Conservation (phyloP, 305 asterid genomes). For the Petunia hybrid region DNA sequence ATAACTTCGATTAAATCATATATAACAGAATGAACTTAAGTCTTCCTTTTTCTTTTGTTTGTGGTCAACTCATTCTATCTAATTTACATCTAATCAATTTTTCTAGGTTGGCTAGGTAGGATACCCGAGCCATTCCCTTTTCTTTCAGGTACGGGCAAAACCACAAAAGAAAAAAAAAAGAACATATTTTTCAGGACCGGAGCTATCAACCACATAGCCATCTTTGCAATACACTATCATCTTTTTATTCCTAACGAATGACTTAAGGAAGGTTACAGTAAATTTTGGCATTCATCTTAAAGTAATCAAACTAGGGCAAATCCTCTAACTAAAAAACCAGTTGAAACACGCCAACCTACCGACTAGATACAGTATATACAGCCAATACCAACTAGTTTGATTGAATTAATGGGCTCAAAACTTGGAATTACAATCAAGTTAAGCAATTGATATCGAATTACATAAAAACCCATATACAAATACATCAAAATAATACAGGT, state of each 20-base stretch:
- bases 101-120: too few relatives aligned
- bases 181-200: too few relatives aligned
- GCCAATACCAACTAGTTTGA: background rate
- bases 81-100: background rate
- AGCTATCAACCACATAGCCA: too few relatives aligned
- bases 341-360: background rate
- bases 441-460: background rate
- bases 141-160: too few relatives aligned
- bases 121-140: too few relatives aligned
- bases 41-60: background rate
- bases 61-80: background rate
- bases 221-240: too few relatives aligned
- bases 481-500: background rate
- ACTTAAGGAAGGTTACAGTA: background rate
- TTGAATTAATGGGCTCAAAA: background rate
- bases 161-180: too few relatives aligned
- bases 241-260: background rate
- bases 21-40: background rate
- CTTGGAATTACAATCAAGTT: background rate
- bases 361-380: background rate
- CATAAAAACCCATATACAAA: background rate
- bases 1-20: background rate
- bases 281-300: background rate
- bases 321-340: background rate
- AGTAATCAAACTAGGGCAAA: conserved; percentile 4